Base-by-base conservation (phyloP, 768 basidiomycete species). In the Tricholoma bakamatsutake region DNA sequence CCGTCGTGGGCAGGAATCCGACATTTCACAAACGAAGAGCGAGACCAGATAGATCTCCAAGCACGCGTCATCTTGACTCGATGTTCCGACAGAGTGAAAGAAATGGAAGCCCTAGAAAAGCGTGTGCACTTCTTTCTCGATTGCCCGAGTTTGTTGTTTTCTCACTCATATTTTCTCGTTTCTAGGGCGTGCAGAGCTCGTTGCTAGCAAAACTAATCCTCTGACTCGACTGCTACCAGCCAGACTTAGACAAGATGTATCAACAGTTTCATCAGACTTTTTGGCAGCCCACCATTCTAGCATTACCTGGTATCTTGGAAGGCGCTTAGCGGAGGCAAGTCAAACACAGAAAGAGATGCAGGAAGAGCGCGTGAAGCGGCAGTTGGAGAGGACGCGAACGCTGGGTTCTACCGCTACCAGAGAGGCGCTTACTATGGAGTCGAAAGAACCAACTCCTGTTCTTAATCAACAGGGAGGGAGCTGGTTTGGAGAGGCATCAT, bases 11-110 rank as follows among this genome's bases (percentile, higher is more conserved):
- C 77, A 15, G 79, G 80, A 52, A 75, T 91, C 51, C 82, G 81
- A 58, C 75, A 86, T 63, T 79, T 99, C 5, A 84, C 84, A 8
- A 94, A 98, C 66, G 84, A 91, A 59, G 95, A 99, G 69, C 79
- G 95, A 58, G 95, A 98, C 71, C 93, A 97, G 72, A 90, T 99
- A 52, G 97, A 99, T 77, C 73, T 94, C 57, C 90, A 96, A 67
- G 88, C 92, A 31, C 86, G 89, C 61, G 80, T 93, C 63, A 87
- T 97, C 53, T 76, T 98, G 49, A 80, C 85, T 50, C 82, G 87
- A 52, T 97, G 93, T 73, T 84, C 91, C 31, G 90, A 95, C 60
- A 77, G 90, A 61, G 88, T 98, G 7, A 87, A 84, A 62, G 83
- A 88, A 68, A 84, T 99, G 81, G 97, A 98, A 67, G 76, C 78